Base-by-base conservation (phyloP, 257 asterid species). In the Solanum pennellii region DNA sequence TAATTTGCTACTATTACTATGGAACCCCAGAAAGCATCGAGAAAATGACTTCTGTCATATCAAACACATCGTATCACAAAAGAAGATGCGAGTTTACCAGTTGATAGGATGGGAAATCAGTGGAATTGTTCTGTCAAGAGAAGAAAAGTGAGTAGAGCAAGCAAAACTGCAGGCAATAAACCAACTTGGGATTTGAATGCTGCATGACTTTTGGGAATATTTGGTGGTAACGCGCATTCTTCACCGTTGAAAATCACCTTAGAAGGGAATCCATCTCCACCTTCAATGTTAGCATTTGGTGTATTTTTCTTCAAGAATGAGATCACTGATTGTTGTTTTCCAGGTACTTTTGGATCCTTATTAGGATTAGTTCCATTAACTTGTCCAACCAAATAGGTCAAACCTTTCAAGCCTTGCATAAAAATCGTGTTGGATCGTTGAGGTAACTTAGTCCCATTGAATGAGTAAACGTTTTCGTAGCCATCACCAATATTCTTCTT, bases 201-300 rank as follows among this genome's bases (percentile, higher is more conserved):
- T 6, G 87, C 91, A 15, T 60, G 90, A 80, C 69, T 52, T 56
- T 74, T 85, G 0, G 99, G 99, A 6, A 94, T 52, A 7, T 82
- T 77, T 5, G 88, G 91, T 2, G 99, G 99, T 35, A 97, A 89
- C 18, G 97, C 92, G 73, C 99, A 97, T 65, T 97, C 99, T 89
- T 92, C 99, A 5, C 99, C 99, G 21, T 97, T 95, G 98, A 97
- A 97, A 89, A 82, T 82, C 11, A 97, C 65, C 84, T 90, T 95
- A 0, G 96, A n/a, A 31, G 99, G 99, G 86, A 94, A 97, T 20
- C 99, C 99, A 89, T 97, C 99, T 5, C 99, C 98, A 0, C 52
- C 52, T 2, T 88, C 20, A 11, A 97, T 88, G 44, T 94, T 85
- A 13, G 94, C 18, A 2, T 87, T 21, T 1, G 83, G 88, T 1